Conservation (phyloP, 1,139 yeast genomes). For the Suhomyces terraborum region DNA sequence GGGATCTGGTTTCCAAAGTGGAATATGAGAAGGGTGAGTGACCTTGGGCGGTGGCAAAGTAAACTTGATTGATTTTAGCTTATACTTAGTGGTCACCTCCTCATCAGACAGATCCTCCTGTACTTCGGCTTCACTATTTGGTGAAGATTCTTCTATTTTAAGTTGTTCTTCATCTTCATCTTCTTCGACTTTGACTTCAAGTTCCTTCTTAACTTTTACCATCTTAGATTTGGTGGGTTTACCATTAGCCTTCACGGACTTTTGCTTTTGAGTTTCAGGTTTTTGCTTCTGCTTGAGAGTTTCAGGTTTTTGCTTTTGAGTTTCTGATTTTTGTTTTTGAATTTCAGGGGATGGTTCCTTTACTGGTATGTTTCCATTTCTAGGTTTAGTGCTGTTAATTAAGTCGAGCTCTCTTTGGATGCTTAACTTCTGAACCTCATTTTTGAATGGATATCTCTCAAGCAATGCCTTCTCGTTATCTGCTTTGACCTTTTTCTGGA, state of each 20-base stretch:
- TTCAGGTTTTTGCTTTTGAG: too few species aligned
- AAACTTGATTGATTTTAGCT: conserved; percentile 46
- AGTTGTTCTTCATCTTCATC: conserved; percentile 3
- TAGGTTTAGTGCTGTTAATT: conserved; percentile 17
- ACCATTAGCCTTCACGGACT: background rate
- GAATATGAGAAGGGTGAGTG: conserved; percentile 77
- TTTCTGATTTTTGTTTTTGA: too few species aligned
- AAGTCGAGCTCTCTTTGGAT: conserved; percentile 26
- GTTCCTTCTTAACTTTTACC: background rate
- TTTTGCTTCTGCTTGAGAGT: conserved; percentile 2
- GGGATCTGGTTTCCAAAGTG: conserved; percentile 60
- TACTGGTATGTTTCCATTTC: too few species aligned
- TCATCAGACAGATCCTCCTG: conserved; percentile 17
- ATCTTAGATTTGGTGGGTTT: background rate
- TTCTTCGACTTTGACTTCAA: background rate
- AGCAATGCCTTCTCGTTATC: conserved; percentile 38
- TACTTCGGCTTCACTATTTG: conserved; percentile 11
- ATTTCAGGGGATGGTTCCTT: too few species aligned
- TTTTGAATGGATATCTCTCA: conserved; percentile 41
- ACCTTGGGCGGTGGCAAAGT: conserved; percentile 60
- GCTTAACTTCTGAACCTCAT: conserved; percentile 31
- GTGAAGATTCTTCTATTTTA: conserved; percentile 8
- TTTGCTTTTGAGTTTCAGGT: background rate
- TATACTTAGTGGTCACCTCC: conserved; percentile 26
- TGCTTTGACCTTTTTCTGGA: conserved; percentile 48